These are phyloP conservation scores for Schizosaccharomyces pombe DNA, from an alignment of 805 yeast genomes.

Conservation along the genomic window ASM294v3 CU329670.1:5382001-5382500, in stretches of 20 bases:
- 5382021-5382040: conserved; percentile 71
- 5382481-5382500: conserved; percentile 41
- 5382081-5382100: conserved; percentile 2
- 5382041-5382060: conserved; percentile 74
- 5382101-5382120: not conserved
- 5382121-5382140: conserved; percentile 8
- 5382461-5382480: conserved; percentile 53
- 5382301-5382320: not conserved
- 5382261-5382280: conserved; percentile 24
- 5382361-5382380: not conserved
- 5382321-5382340: not conserved
- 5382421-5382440: conserved; percentile 46
- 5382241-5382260: conserved; percentile 43
- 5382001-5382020: conserved; percentile 10
- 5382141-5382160: conserved; percentile 8
- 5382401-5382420: conserved; percentile 43
- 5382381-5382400: conserved; percentile 18
- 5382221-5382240: conserved; percentile 2
- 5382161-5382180: not conserved
- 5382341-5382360: not conserved
- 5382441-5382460: conserved; percentile 47
- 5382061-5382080: conserved; percentile 27
- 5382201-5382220: not conserved
- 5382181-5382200: not conserved
- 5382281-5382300: not conserved